Base-by-base conservation (phyloP, 805 yeast genomes). In the Wickerhamiella bombiphila region DNA sequence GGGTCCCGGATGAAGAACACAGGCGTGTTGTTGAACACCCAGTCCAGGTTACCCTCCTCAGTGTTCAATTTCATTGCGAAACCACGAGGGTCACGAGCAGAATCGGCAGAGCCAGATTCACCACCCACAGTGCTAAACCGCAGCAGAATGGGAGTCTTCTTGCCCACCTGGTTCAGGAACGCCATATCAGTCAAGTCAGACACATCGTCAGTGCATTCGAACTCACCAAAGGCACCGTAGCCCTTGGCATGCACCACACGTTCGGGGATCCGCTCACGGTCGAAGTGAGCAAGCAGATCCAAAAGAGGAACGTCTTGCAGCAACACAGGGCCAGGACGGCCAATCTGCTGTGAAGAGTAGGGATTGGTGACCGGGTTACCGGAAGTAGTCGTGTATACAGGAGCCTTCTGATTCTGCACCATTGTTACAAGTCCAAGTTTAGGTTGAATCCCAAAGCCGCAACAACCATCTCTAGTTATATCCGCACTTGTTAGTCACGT, bases 21-120 rank as follows among this genome's bases (percentile, higher is more conserved):
- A 11, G 82, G 82, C 16, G 81, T 76, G 60, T 76, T 76, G 61
- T 74, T 76, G 64, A 71, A 73, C 16, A 75, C 82, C 77, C 78
- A 74, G 60, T 75, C 82, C 50, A 72, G 58, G 56, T 68, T 70
- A 38, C 82, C 82, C 52, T 72, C 75, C 43, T 73, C 77, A 15
- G 81, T 75, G 61, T 70, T 70, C 45, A 75, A 61, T 58, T 76
- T 76, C 32, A 71, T 69, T 13, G 79, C 60, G 54, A 74, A 76
- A 3, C 82, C 82, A 52, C 81, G 67, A 32, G 81, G 81, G 51
- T 75, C 81, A 53, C 82, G 69, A 14, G 69, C 73, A 17, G 76
- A 60, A 49, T 75, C 82, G 7, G 80, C 69, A 29, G 77, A 64
- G 35, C 80, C 82, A 49, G 59, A 59, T 56, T 76, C 81, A 36